phyloP scores from a whole-genome alignment of 2,329 filamentous ascomycete genomes.

The Aotearoamyces nothofagi region DNA sequence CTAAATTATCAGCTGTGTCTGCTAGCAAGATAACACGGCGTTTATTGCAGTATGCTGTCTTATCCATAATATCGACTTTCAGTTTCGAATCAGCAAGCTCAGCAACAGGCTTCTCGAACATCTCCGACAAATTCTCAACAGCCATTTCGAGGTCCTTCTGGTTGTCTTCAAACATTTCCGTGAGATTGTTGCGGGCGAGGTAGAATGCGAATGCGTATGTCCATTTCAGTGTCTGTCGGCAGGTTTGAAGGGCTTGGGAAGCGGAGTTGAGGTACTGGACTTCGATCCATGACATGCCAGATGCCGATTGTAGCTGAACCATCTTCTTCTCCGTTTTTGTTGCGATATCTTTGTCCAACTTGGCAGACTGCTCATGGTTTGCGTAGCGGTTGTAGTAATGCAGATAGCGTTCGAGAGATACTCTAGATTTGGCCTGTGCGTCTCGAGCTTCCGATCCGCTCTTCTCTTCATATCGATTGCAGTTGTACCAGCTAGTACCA shows the following conservation, averaged over 20 bases:
- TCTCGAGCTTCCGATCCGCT: constrained; percentile 81
- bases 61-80: constrained; percentile 97
- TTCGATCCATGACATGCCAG: constrained; percentile 97
- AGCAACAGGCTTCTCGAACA: constrained; percentile 95
- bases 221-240: constrained; percentile 98
- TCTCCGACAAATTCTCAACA: constrained; percentile 90
- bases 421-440: constrained; percentile 78
- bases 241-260: constrained; percentile 85
- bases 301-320: constrained; percentile 85
- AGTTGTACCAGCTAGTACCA: constrained; percentile 98
- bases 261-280: constrained; percentile 93
- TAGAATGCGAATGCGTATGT: constrained; percentile 99
- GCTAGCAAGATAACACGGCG: constrained; percentile 77
- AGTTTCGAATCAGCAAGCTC: constrained; percentile 77
- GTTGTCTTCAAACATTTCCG: constrained; percentile 96
- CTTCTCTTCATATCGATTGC: constrained; percentile 94
- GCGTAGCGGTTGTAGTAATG: constrained; percentile 99
- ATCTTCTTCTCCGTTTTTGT: constrained; percentile 98
- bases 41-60: constrained; percentile 93
- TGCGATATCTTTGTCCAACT: constrained; percentile 90
- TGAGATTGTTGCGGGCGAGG: constrained; percentile 86
- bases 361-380: constrained; percentile 96
- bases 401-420: constrained; percentile 87
- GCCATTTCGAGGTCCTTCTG: constrained; percentile 97
- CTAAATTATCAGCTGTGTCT: constrained; percentile 85